These are phyloP conservation scores for Ceratocystis colombiana DNA, from an alignment of 2,329 filamentous ascomycete species.

Conservation along the genomic window DNA sequence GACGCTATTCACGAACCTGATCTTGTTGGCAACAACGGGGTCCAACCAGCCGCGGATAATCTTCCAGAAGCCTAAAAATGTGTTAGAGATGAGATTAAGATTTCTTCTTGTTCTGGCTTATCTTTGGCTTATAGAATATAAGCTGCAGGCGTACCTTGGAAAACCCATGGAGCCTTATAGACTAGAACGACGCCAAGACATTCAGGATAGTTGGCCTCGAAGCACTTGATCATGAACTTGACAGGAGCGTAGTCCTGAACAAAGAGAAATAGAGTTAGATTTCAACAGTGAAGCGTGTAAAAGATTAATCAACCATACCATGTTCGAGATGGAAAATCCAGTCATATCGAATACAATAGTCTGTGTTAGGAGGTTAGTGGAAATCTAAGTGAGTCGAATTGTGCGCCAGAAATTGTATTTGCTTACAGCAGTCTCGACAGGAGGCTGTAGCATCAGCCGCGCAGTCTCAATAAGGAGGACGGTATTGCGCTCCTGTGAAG, in stretches of 20 bases:
- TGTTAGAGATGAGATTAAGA: not conserved
- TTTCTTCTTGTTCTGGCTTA: too few relatives aligned
- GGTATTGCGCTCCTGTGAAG: conserved; percentile 77
- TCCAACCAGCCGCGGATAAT: conserved; percentile 95
- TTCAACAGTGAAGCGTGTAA: not conserved
- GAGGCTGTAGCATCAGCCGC: conserved; percentile 67
- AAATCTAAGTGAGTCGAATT: not conserved
- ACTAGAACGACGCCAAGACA: conserved; percentile 81
- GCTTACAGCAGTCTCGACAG: conserved; percentile 84
- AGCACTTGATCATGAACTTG: conserved; percentile 99
- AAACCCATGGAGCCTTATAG: conserved; percentile 94
- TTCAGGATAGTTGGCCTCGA: conserved; percentile 97
- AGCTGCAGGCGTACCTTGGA: conserved; percentile 56
- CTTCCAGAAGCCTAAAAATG: conserved; percentile 70
- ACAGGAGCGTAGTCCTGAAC: conserved; percentile 78
- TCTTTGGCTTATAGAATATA: too few relatives aligned
- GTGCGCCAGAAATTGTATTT: not conserved
- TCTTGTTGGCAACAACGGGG: conserved; percentile 86
- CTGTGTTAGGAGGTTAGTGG: conserved; percentile 37
- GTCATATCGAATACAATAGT: conserved; percentile 96
- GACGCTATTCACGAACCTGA: conserved; percentile 79
- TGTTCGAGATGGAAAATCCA: conserved; percentile 84
- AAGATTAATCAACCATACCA: conserved; percentile 39
- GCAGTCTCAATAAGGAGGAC: conserved; percentile 91
- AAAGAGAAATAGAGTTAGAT: conserved; percentile 26